Evolutionary conservation across 2,329 filamentous ascomycete genomes (phyloP).

Genomic region (Arthrobotrys pseudoclavata): DNA sequence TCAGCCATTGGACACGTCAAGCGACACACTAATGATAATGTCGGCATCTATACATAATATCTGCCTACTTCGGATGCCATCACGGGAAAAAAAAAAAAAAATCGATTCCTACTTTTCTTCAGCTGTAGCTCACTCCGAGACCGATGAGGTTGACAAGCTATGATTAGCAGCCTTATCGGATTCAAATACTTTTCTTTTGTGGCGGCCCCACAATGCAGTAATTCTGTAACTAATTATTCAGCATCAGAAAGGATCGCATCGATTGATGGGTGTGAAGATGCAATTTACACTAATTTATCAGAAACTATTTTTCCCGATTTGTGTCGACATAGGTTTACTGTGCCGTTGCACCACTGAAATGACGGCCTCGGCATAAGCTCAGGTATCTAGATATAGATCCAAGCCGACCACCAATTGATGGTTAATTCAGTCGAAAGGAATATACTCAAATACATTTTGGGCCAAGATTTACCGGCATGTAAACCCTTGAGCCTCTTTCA

Average conservation of each 20-base stretch:
- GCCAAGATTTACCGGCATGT: conserved; percentile 3
- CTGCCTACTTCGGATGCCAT: conserved; percentile 31
- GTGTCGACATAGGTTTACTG: conserved; percentile 9
- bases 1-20: conserved; percentile 52
- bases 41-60: conserved; percentile 26
- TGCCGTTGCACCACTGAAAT: background rate
- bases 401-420: conserved; percentile 15
- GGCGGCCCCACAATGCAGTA: background rate
- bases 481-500: background rate
- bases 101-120: conserved; percentile 40
- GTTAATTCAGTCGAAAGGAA: conserved; percentile 23
- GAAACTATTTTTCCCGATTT: conserved; percentile 1
- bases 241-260: background rate
- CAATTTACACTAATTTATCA: conserved; percentile 10
- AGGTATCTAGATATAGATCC: background rate
- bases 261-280: background rate
- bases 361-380: background rate
- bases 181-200: background rate
- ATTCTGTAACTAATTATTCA: background rate
- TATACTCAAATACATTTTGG: background rate
- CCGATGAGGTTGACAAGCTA: conserved; percentile 47
- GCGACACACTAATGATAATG: conserved; percentile 21
- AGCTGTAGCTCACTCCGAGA: conserved; percentile 24
- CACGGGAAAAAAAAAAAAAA: conserved; percentile 1
- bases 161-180: conserved; percentile 40